phyloP scores from a whole-genome alignment of 73 alveolate genomes.

The Symbiodinium pilosum region DNA sequence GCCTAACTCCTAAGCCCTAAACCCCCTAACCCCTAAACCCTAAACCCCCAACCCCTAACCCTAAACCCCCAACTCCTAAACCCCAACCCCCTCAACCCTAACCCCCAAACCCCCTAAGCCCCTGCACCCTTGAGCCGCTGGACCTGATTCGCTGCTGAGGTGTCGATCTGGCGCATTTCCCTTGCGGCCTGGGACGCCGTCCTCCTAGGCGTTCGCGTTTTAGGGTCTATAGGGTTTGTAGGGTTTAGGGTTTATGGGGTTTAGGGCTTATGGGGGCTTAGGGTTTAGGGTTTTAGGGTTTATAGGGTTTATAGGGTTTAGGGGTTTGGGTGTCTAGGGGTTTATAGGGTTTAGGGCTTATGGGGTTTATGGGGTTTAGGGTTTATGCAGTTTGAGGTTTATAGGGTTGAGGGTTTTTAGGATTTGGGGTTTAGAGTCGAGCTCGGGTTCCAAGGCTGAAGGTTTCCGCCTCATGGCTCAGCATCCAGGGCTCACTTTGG shows the following conservation, averaged over 20 bases:
- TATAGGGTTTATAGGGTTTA: not conserved
- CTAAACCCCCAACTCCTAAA: not conserved
- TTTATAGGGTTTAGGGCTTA: not conserved
- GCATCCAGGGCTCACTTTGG: no score
- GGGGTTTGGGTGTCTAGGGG: not conserved
- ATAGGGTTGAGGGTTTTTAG: not conserved
- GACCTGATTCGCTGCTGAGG: not conserved
- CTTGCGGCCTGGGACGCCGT: conserved; percentile 64
- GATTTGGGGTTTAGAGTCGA: no score
- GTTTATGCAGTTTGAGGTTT: no score
- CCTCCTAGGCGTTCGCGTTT: not conserved
- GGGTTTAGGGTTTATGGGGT: conserved; percentile 12
- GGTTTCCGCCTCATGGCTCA: no score
- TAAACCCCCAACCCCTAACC: not conserved
- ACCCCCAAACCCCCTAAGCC: not conserved
- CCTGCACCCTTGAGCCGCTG: not conserved
- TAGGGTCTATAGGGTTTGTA: not conserved
- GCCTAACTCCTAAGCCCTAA: no score
- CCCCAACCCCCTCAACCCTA: not conserved
- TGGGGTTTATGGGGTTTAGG: no score
- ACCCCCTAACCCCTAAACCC: not conserved
- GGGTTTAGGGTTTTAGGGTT: not conserved
- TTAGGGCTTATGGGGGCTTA: not conserved
- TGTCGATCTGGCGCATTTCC: conserved; percentile 36
- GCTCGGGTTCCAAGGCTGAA: no score